phyloP scores from a whole-genome alignment of 2,329 filamentous ascomycete species.

The Fusarium floridanum region DNA sequence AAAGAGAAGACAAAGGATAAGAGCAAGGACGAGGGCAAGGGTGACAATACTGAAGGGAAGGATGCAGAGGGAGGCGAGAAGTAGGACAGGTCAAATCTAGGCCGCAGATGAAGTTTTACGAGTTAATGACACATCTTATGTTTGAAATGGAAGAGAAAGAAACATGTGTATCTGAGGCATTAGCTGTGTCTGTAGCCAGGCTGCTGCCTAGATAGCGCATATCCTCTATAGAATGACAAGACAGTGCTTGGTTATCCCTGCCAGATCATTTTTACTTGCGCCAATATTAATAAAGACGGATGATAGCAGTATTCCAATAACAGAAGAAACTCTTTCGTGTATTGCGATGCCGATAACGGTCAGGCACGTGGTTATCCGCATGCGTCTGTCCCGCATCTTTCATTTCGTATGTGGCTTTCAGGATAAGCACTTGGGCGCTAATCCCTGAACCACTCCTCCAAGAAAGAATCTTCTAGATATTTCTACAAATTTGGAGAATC shows the following conservation, averaged over 20 bases:
- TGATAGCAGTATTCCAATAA: neutral
- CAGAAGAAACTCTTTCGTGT: neutral
- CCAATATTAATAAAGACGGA: neutral
- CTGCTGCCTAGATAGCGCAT: neutral
- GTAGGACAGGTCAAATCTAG: neutral
- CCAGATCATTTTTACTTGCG: neutral
- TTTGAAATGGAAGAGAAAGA: neutral
- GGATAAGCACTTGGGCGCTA: neutral
- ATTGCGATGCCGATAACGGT: neutral
- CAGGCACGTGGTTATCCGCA: neutral
- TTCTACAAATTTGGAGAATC: neutral
- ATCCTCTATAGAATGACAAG: neutral
- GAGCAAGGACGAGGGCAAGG: neutral
- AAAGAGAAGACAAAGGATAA: neutral
- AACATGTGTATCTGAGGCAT: neutral
- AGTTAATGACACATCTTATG: neutral
- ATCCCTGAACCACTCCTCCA: neutral
- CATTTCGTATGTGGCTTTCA: neutral
- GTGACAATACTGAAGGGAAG: neutral
- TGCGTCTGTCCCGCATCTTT: neutral
- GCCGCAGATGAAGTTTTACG: neutral
- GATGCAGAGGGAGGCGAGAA: neutral
- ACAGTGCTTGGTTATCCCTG: neutral
- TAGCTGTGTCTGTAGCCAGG: neutral
- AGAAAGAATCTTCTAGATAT: neutral